phyloP scores from a whole-genome alignment of 2,329 filamentous ascomycete species.

The Chrysoporthe cubensis region DNA sequence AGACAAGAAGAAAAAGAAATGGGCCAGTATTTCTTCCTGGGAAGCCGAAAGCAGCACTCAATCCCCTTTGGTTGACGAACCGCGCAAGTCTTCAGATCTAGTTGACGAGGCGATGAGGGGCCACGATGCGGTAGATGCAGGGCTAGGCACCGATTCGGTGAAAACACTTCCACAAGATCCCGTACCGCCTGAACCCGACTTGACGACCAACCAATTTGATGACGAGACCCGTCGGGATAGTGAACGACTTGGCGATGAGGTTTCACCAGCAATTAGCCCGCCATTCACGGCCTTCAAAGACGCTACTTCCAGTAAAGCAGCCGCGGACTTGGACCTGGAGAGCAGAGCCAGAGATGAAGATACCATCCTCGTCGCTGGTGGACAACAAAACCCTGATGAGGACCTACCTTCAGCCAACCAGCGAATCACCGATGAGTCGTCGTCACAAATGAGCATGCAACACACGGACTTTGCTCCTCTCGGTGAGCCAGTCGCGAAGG shows the following conservation, averaged over 20 bases:
- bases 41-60: conserved; percentile 18
- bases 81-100: conserved; percentile 6
- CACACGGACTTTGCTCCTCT: not conserved
- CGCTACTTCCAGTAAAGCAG: not conserved
- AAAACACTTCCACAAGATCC: not conserved
- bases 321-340: not conserved
- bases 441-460: not conserved
- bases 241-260: not conserved
- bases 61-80: conserved; percentile 19
- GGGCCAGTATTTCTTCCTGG: conserved; percentile 29
- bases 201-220: not conserved
- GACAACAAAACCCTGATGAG: conserved; percentile 19
- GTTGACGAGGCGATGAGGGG: not conserved
- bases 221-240: not conserved
- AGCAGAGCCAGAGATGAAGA: not conserved
- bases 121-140: not conserved
- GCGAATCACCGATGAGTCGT: not conserved
- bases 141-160: not conserved
- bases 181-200: not conserved
- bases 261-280: not conserved
- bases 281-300: not conserved
- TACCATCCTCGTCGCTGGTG: conserved; percentile 6
- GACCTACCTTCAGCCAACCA: conserved; percentile 21
- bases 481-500: not conserved
- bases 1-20: conserved; percentile 42